Evolutionary conservation across 176 grass and related monocot genomes (phyloP).

Genomic region (Oryza glumipatula): DNA sequence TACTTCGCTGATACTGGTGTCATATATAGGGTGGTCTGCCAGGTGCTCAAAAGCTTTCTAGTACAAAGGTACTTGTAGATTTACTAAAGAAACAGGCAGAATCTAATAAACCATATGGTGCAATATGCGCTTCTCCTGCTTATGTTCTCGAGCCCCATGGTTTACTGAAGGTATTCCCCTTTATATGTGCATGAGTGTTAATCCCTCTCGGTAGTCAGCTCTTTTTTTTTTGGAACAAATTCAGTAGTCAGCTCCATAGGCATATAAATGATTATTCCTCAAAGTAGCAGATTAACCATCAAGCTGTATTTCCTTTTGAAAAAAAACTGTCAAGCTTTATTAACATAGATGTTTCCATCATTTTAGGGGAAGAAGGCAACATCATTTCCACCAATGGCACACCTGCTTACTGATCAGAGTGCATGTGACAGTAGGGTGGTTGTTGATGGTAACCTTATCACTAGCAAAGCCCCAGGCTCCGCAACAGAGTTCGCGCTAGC

Average conservation of each 20-base stretch:
- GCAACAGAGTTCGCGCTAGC: constrained; percentile 58
- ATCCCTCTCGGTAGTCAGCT: constrained; percentile 2
- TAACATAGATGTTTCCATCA: constrained; percentile 15
- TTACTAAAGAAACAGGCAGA: constrained; percentile 75
- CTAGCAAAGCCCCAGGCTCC: constrained; percentile 72
- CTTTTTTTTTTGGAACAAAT: no score
- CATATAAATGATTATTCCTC: not conserved
- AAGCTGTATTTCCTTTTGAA: not conserved
- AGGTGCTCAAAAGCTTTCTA: constrained; percentile 72
- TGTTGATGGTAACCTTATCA: constrained; percentile 74
- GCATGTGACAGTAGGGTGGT: constrained; percentile 59
- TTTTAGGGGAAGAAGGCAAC: constrained; percentile 85
- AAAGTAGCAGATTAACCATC: not conserved
- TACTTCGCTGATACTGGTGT: constrained; percentile 1
- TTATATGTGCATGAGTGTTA: constrained; percentile 1
- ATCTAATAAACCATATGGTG: constrained; percentile 72
- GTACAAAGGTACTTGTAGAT: constrained; percentile 62
- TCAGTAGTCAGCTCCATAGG: not conserved
- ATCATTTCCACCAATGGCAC: constrained; percentile 57
- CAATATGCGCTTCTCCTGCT: constrained; percentile 88
- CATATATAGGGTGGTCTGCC: constrained; percentile 64
- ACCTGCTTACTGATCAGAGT: constrained; percentile 67
- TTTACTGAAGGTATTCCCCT: constrained; percentile 64
- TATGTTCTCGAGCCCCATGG: constrained; percentile 76
- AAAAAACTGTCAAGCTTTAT: not conserved